Base-by-base conservation (phyloP, 202 grass and related monocot species). In the Bolboschoenoplectus hybrid region DNA sequence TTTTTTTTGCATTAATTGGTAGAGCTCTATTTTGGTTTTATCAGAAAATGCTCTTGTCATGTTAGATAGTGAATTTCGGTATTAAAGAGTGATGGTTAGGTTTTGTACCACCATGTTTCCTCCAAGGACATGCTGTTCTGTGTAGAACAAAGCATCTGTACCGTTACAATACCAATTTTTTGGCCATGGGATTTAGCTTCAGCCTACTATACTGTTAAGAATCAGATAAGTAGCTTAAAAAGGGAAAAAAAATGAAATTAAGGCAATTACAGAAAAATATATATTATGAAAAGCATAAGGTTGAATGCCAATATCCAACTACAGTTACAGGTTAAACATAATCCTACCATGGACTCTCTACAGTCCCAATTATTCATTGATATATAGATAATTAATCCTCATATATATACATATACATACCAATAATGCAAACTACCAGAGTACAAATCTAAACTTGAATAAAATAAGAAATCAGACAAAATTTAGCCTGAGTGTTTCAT, bases 401-500 rank as follows among this genome's bases (percentile, higher is more conserved):
- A 6, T 12, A 12, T 53, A 32, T 26, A 39, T 5, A 9, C 6
- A 79, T 58, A 39, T 74, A 74, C 51, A 79, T 9, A 40, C 26
- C 26, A 26, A 26, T 58, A 57, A 40, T 57, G 35, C 51, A 58
- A 58, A 2, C 5, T 14, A 78, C 8, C 34, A 76, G 0, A 9
- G 34, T 56, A 40, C 51, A 7, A 17, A 13, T 39, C 6, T 57
- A 79, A 79, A 79, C 74, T 79, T 53, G 1, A 16, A 17, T 39
- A 55, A 78, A 16, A 78, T 40, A 39, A 20, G 7, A 50, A 17
- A 39, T 56, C 13, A 36, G 4, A 34, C 49, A 26, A 35, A 26
- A 45, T 40, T 69, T 40, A 67, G 35, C 81, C 63, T 1, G 81
- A 83, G 45, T 52, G 69, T 26, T 83, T 70, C 36, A 83, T 26